These are phyloP conservation scores for Thymus quinquecostatus DNA, from an alignment of 257 asterid genomes.

Conservation along the genomic window DNA sequence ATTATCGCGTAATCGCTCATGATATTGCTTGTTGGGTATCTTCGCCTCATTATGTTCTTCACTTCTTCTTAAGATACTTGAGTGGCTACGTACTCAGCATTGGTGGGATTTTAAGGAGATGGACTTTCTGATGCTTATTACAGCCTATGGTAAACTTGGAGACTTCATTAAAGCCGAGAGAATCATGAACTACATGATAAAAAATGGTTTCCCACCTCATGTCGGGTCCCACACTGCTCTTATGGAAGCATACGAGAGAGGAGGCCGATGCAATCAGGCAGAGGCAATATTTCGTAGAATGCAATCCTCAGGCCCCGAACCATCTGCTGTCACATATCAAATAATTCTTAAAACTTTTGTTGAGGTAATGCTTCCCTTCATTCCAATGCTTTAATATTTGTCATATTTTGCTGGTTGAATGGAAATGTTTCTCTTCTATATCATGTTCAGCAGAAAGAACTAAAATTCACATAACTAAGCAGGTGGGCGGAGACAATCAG, in stretches of 20 bases:
- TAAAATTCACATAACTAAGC: too few species aligned
- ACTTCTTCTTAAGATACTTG: slow-evolving; percentile 65
- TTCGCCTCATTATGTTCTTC: slow-evolving; percentile 11
- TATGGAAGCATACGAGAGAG: slow-evolving; percentile 96
- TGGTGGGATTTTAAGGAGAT: slow-evolving; percentile 98
- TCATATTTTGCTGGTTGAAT: not conserved
- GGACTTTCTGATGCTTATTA: slow-evolving; percentile 93
- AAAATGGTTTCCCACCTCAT: slow-evolving; percentile 77
- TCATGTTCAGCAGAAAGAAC: too few species aligned
- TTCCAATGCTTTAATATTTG: slow-evolving; percentile 1
- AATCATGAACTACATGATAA: slow-evolving; percentile 72
- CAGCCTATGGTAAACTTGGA: slow-evolving; percentile 92
- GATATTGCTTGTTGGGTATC: not conserved
- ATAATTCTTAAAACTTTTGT: slow-evolving; percentile 84
- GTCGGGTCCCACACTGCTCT: slow-evolving; percentile 92
- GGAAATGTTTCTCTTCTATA: not conserved
- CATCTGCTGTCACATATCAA: slow-evolving; percentile 96
- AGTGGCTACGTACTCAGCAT: slow-evolving; percentile 91
- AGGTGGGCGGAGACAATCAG: too few species aligned
- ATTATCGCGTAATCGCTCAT: not conserved
- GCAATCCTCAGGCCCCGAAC: slow-evolving; percentile 96
- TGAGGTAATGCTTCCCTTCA: slow-evolving; percentile 52
- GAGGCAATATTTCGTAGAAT: slow-evolving; percentile 91
- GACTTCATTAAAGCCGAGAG: slow-evolving; percentile 87
- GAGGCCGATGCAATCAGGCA: slow-evolving; percentile 78